Conservation (phyloP, 192 early-diverging fungal species). For the Coemansia sp. region DNA sequence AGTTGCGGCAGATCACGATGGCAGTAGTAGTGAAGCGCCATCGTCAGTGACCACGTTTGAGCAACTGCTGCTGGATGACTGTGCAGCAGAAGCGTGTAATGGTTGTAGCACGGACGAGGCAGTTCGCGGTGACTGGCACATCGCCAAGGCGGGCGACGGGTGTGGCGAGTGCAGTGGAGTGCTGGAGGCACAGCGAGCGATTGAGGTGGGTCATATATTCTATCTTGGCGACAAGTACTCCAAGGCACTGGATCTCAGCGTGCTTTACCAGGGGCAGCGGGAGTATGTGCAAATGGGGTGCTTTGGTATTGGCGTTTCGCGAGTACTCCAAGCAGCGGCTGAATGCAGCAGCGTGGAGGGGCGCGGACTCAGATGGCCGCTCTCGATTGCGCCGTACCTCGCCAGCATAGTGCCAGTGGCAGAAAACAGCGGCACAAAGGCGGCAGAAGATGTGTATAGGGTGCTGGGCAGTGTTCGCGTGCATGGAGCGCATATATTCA, state of each 20-base stretch:
- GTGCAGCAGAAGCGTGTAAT: background rate
- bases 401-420: slow-evolving; percentile 66
- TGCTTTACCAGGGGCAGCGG: slow-evolving; percentile 39
- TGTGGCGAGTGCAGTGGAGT: slow-evolving; percentile 22
- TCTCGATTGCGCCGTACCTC: slow-evolving; percentile 74
- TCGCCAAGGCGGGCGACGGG: slow-evolving; percentile 33
- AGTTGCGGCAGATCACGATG: background rate
- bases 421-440: slow-evolving; percentile 6
- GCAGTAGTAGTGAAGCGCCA: background rate
- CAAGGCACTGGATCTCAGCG: slow-evolving; percentile 63
- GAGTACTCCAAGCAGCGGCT: slow-evolving; percentile 79
- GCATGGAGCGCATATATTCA: slow-evolving; percentile 16
- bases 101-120: background rate
- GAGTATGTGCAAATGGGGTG: slow-evolving; percentile 84
- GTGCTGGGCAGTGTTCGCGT: slow-evolving; percentile 8
- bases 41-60: background rate
- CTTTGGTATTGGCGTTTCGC: slow-evolving; percentile 87
- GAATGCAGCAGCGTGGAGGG: slow-evolving; percentile 66
- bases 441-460: slow-evolving; percentile 18
- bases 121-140: slow-evolving; percentile 40
- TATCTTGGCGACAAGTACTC: slow-evolving; percentile 91
- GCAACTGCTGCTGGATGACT: slow-evolving; percentile 3
- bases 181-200: slow-evolving; percentile 53
- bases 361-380: slow-evolving; percentile 75
- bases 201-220: slow-evolving; percentile 91